Evolutionary conservation across 2,329 filamentous ascomycete species (phyloP).

Genomic region (Calonectria honghensis): DNA sequence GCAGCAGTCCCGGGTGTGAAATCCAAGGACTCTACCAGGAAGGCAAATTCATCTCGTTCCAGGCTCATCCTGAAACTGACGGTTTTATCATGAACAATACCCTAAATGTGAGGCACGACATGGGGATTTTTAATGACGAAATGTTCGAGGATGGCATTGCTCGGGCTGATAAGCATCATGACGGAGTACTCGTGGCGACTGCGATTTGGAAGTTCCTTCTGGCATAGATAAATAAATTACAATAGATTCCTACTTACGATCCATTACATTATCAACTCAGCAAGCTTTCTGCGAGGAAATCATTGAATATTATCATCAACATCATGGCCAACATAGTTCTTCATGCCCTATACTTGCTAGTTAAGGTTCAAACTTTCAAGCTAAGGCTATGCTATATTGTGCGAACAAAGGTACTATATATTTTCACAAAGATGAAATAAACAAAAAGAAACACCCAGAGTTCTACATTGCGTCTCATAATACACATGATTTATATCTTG

Average conservation of each 20-base stretch:
- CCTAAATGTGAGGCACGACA: slow-evolving; percentile 53
- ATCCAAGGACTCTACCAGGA: slow-evolving; percentile 64
- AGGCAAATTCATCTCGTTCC: slow-evolving; percentile 61
- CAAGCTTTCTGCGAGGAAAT: background rate
- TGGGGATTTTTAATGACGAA: slow-evolving; percentile 54
- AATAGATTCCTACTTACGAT: background rate
- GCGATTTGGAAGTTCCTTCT: slow-evolving; percentile 55
- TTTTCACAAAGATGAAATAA: background rate
- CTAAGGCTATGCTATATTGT: background rate
- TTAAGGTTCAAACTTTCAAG: background rate
- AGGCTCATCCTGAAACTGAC: slow-evolving; percentile 67
- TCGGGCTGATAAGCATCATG: slow-evolving; percentile 54
- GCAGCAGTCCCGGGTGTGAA: slow-evolving; percentile 60
- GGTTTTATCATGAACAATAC: slow-evolving; percentile 60
- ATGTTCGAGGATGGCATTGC: slow-evolving; percentile 54
- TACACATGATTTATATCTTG: background rate
- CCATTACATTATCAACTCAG: background rate
- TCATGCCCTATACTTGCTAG: background rate
- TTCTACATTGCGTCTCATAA: background rate
- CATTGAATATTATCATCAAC: background rate
- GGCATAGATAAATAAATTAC: slow-evolving; percentile 19
- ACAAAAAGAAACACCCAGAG: background rate
- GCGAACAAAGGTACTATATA: background rate
- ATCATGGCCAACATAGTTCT: background rate
- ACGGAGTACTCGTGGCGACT: slow-evolving; percentile 53